Base-by-base conservation (phyloP, 345 rosid genomes). In the Euphorbia lathyris region DNA sequence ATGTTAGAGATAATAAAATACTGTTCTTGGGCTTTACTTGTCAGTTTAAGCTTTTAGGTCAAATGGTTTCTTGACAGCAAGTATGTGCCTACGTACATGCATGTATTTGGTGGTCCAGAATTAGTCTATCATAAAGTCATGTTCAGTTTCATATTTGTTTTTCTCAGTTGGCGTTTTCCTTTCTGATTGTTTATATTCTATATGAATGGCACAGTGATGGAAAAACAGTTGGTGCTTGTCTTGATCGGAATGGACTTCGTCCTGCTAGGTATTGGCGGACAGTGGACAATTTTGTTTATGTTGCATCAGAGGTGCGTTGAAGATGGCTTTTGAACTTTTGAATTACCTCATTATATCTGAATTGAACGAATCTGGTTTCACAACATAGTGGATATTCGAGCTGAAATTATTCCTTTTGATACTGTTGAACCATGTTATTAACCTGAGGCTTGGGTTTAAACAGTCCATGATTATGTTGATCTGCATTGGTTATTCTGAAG, bases 251-350 rank as follows among this genome's bases (percentile, higher is more conserved):
- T 69, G 99, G 99, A 45, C 99, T 95, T 83, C 97, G 99, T 72
- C 99, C 99, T 55, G 99, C 99, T 80, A 84, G 99, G 75, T 95
- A 95, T 65, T 95, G 99, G 99, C 84, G 87, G 71, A 95, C 99
- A 9, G 78, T 74, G 34, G 99, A 95, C 86, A 95, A 95, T 84
- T 74, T 90, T 52, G 99, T 95, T 67, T 95, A 95, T 76, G 97
- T 95, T 72, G 97, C 99, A 55, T 95, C 99, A 75, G 99, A 95
- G 97, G 99, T 95, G 67, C 52, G 89, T 73, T 58, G 48, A 66
- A 30, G 38, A 65, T 53, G 72, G n/a, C 32, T 70, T 63, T 63
- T 60, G 64, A 51, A 58, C 26, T 59, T 45, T 45, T 48, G 20
- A 55, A 59, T 65, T 67, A n/a, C 69, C 58, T 40, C n/a, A 23